Evolutionary conservation across 352 stramenopile genomes (phyloP), one percentile per base, ranked within the genome.

Genomic region (Pythium plurisporium): DNA sequence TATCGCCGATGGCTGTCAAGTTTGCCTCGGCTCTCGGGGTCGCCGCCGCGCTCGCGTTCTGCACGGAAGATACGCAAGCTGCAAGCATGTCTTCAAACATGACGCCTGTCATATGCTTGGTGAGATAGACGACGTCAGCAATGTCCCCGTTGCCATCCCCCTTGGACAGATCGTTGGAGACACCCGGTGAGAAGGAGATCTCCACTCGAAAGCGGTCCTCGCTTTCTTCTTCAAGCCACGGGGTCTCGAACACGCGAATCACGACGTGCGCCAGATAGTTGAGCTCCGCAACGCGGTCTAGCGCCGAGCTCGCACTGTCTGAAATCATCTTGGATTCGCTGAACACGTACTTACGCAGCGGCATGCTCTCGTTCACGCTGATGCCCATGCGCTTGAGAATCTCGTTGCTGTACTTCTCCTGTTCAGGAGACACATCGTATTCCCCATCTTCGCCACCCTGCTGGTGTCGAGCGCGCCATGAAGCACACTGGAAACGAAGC

Each of bases 191-290:
- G 43, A 95, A 92, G 23, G 82, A 86, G 20, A 95, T 93, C 69
- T 95, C 82, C 10, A 92, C 81, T 11, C 85, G 82, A 62, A 93
- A 95, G 36, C 85, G 82, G 38, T 91, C 80, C 29, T 92, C 85
- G 58, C 73, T 87, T 38, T 91, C 82, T 64, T 92, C 82, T 23
- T 89, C 77, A 3, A 92, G 61, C 55, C 73, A 82, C 17, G 84
- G 86, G 49, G 98, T 93, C 79, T 99, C 97, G 52, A 99, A 99
- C 33, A 99, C 81, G 19, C 97, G 91, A 46, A 99, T 97, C 3
- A 99, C 91, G 50, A 99, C 90, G 60, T 99, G 97, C 17, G 96
- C 98, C 7, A 99, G 72, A 65, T 99, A 99, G 69, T 98, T 98
- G 38, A 99, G 82, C 72, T 99, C 96, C 12, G 80, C 82, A 37